Conservation (phyloP, 495 filamentous ascomycete species). For the Penicillium bialowiezense region DNA sequence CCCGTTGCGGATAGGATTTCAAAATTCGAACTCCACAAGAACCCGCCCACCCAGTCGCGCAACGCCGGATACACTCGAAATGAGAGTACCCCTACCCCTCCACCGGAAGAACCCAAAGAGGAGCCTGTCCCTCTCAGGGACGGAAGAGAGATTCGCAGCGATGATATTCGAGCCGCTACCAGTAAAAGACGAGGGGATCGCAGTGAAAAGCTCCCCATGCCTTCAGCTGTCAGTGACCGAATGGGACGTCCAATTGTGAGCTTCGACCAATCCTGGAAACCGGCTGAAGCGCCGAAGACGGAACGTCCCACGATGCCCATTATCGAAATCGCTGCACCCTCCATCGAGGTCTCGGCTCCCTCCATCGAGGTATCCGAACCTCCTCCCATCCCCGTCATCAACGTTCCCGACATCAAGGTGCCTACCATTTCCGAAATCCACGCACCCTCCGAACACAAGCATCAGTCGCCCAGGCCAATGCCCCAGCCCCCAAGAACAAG, state of each 20-base stretch:
- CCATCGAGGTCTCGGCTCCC: constrained; percentile 24
- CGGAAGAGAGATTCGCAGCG: constrained; percentile 75
- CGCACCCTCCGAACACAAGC: constrained; percentile 5
- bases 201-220: constrained; percentile 79
- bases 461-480: constrained; percentile 19
- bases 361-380: constrained; percentile 48
- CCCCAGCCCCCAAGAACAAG: constrained; percentile 20
- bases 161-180: constrained; percentile 88
- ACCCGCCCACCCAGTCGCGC: constrained; percentile 71
- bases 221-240: constrained; percentile 79
- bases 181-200: constrained; percentile 82
- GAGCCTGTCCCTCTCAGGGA: constrained; percentile 54
- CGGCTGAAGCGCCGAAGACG: constrained; percentile 37
- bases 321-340: constrained; percentile 30
- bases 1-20: constrained; percentile 55
- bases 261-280: constrained; percentile 80
- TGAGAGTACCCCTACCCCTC: constrained; percentile 32
- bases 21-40: constrained; percentile 71
- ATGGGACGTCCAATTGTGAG: constrained; percentile 89
- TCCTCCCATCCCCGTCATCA: constrained; percentile 60
- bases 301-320: constrained; percentile 36
- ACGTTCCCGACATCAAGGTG: constrained; percentile 51
- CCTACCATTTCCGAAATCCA: constrained; percentile 40
- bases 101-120: constrained; percentile 11
- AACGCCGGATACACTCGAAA: constrained; percentile 73